Evolutionary conservation across 257 asterid genomes (phyloP), one percentile per base, ranked within the genome.

Genomic region (Scutellaria galericulata): DNA sequence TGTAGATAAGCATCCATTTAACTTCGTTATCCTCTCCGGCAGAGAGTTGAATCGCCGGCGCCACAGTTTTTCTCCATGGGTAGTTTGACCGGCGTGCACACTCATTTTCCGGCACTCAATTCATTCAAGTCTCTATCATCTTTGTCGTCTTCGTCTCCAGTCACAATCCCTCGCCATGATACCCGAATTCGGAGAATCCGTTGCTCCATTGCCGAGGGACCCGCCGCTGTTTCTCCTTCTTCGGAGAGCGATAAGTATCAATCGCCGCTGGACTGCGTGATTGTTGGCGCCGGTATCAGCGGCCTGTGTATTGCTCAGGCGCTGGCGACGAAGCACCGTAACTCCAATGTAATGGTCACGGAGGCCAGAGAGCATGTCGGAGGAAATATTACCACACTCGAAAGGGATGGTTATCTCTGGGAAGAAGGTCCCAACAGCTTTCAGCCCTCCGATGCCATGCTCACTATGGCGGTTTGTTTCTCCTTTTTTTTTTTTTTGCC

Each of bases 361-460:
- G 99, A 94, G 73, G 96, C 97, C 53, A 88, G 89, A 53, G 95
- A 91, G 68, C 86, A 95, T 50, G 97, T 87, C 0, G 99, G 99
- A 20, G 99, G 98, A 13, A 94, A 94, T 82, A 94, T 94, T 74
- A 91, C 87, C 24, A 94, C 99, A 41, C 77, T 87, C 41, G 93
- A 87, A 68, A 87, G 83, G 77, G 96, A 89, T 41, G 99, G 99
- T 2, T 94, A 85, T 83, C 89, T 94, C 3, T 94, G 99, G 99
- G 99, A 94, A 79, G 99, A 94, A 84, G 99, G 99, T 41, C 99
- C 99, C 51, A 94, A 94, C 69, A 94, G 99, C 78, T 94, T 94
- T 78, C 99, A 94, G 79, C 99, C 99, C 5, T 94, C 99, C 15
- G 99, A 94, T 71, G 79, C 97, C 5, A 85, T 94, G 86, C 89